These are phyloP conservation scores for Erodium maritimum DNA, from an alignment of 345 rosid species.

Conservation along the genomic window DNA sequence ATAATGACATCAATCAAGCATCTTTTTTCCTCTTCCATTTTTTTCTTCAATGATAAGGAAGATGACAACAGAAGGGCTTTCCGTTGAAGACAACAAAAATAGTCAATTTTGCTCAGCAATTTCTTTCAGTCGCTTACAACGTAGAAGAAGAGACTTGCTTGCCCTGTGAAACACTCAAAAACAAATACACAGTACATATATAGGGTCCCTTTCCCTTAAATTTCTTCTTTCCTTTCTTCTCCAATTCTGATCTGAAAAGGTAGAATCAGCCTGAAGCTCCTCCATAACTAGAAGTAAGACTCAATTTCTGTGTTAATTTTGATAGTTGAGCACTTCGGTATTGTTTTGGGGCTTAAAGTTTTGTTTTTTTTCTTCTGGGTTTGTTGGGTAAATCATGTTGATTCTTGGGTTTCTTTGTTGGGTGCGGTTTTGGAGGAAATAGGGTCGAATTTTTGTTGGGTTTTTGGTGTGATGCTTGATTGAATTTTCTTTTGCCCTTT, in stretches of 20 bases:
- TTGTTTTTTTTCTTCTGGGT: background rate
- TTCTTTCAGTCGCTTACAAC: background rate
- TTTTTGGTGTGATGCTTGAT: background rate
- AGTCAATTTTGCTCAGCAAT: slow-evolving; percentile 10
- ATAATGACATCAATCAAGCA: too few relatives aligned
- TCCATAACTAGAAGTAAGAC: background rate
- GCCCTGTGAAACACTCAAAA: slow-evolving; percentile 11
- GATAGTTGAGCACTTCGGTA: background rate
- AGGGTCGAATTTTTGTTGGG: background rate
- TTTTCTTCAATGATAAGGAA: background rate
- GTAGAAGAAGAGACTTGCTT: slow-evolving; percentile 8
- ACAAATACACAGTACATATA: too few relatives aligned
- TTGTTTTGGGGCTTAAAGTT: background rate
- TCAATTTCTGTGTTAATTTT: background rate
- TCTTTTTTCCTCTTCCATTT: too few relatives aligned
- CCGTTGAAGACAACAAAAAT: background rate
- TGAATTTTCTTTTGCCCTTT: background rate
- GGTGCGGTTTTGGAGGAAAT: too few relatives aligned
- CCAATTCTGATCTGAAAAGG: slow-evolving; percentile 1
- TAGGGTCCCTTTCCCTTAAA: background rate
- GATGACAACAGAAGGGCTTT: background rate
- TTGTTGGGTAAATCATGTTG: background rate
- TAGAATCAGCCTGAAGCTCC: background rate
- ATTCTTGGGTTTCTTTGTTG: background rate
- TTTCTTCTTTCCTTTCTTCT: background rate